A percentile compares a stretch with the other conserved stretches of the same genome.
phyloP scores from a whole-genome alignment of 306 rosid genomes.

The Albizia julibrissin region DNA sequence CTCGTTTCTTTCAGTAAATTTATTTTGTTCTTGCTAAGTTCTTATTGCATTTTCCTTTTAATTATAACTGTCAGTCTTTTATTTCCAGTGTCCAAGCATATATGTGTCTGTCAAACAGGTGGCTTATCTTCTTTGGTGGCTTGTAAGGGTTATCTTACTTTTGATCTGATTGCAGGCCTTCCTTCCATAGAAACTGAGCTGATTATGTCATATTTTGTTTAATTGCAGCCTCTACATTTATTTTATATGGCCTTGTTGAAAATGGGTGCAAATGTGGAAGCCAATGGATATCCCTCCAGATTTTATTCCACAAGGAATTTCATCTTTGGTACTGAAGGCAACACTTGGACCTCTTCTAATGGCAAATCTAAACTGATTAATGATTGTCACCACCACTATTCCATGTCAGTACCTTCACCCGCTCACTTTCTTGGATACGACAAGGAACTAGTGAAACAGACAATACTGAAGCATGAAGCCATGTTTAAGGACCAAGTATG shows the following conservation, averaged over 20 bases:
- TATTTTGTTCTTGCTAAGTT: not conserved
- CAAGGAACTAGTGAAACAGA: slow-evolving; percentile 62
- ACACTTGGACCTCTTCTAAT: slow-evolving; percentile 44
- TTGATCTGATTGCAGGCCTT: slow-evolving; percentile 38
- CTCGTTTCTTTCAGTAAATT: not conserved
- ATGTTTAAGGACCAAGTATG: slow-evolving; percentile 69
- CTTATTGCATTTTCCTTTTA: too few relatives aligned
- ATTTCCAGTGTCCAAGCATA: not conserved
- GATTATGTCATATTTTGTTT: slow-evolving; percentile 23
- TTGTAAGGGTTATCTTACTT: not conserved
- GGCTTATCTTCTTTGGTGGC: not conserved
- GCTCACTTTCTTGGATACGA: slow-evolving; percentile 34
- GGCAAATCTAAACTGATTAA: slow-evolving; percentile 12
- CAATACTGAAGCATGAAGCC: slow-evolving; percentile 68
- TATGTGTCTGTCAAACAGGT: not conserved
- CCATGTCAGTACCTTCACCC: slow-evolving; percentile 35
- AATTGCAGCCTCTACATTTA: slow-evolving; percentile 28
- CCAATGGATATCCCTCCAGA: slow-evolving; percentile 38
- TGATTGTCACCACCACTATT: slow-evolving; percentile 12
- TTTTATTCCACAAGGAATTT: slow-evolving; percentile 27
- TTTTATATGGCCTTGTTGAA: slow-evolving; percentile 45
- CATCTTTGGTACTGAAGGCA: slow-evolving; percentile 44
- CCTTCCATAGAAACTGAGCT: slow-evolving; percentile 28
- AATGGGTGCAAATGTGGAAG: slow-evolving; percentile 48
- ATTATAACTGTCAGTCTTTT: not conserved